Conservation (phyloP, 495 filamentous ascomycete species). For the Xylaria scruposa region DNA sequence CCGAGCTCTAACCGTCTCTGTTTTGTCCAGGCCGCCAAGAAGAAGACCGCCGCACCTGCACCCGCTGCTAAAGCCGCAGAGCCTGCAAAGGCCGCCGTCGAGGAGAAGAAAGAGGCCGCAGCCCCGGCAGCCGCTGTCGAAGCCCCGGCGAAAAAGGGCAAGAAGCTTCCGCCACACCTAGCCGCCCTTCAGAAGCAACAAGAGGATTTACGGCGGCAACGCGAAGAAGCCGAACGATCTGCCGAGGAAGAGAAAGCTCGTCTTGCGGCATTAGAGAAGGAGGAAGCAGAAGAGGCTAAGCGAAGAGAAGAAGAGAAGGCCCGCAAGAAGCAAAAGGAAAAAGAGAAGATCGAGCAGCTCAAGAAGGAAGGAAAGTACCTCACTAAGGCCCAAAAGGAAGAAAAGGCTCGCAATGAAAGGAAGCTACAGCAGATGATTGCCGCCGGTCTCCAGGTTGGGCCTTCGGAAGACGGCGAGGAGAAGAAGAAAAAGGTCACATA, state of each 20-base stretch:
- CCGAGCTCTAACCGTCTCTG: conserved; percentile 21
- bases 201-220: conserved; percentile 72
- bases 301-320: conserved; percentile 71
- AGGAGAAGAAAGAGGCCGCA: conserved; percentile 53
- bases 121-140: conserved; percentile 57
- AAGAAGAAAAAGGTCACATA: conserved; percentile 78
- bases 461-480: conserved; percentile 63
- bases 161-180: conserved; percentile 86
- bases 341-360: conserved; percentile 91
- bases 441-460: conserved; percentile 82
- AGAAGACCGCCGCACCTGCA: conserved; percentile 60
- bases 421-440: conserved; percentile 95
- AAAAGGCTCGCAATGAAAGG: conserved; percentile 79
- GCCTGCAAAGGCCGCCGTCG: conserved; percentile 51
- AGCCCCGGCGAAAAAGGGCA: conserved; percentile 71
- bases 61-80: conserved; percentile 60
- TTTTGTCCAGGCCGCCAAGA: conserved; percentile 66
- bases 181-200: conserved; percentile 90
- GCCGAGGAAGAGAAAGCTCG: conserved; percentile 77
- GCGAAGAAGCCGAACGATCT: conserved; percentile 75
- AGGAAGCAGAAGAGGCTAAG: conserved; percentile 63
- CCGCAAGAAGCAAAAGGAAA: conserved; percentile 92
- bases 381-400: conserved; percentile 92
- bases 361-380: conserved; percentile 95
- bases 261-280: conserved; percentile 70